These are phyloP conservation scores for Oxytropis ochrocephala DNA, from an alignment of 306 rosid species.

Conservation along the genomic window DNA sequence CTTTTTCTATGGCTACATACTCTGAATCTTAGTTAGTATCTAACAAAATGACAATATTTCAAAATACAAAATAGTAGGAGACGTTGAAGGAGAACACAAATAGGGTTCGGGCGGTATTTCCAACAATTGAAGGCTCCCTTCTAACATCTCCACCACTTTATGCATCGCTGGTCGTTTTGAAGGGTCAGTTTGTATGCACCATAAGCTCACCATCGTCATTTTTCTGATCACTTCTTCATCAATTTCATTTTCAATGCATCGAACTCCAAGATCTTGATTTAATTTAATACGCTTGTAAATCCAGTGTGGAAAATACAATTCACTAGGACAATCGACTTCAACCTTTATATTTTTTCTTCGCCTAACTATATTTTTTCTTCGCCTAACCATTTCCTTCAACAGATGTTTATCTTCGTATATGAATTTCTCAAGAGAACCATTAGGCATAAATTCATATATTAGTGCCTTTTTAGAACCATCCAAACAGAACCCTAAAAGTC, in stretches of 20 bases:
- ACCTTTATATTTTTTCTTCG: not conserved
- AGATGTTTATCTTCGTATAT: not conserved
- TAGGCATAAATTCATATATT: constrained; percentile 12
- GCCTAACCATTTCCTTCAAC: constrained; percentile 21
- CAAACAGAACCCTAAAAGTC: constrained; percentile 2
- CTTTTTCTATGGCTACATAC: too few species aligned
- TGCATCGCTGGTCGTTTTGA: constrained; percentile 15
- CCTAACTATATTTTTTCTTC: constrained; percentile 21
- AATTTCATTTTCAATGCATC: not conserved
- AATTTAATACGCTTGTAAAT: constrained; percentile 7
- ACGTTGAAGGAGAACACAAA: not conserved
- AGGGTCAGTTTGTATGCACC: constrained; percentile 14
- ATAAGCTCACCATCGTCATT: constrained; percentile 28
- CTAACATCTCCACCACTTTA: constrained; percentile 25
- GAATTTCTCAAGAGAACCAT: constrained; percentile 22
- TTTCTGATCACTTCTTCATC: constrained; percentile 26
- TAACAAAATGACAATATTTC: not conserved
- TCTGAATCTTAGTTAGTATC: not conserved
- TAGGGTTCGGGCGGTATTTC: constrained; percentile 26
- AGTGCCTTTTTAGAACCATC: constrained; percentile 19
- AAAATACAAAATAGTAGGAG: not conserved
- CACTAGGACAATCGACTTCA: constrained; percentile 10
- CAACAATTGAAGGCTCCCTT: not conserved
- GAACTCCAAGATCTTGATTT: constrained; percentile 13
- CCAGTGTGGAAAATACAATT: not conserved